These are phyloP conservation scores for Tetrastigma voinierianum DNA, from an alignment of 164 flowering plant genomes.

Conservation along the genomic window DNA sequence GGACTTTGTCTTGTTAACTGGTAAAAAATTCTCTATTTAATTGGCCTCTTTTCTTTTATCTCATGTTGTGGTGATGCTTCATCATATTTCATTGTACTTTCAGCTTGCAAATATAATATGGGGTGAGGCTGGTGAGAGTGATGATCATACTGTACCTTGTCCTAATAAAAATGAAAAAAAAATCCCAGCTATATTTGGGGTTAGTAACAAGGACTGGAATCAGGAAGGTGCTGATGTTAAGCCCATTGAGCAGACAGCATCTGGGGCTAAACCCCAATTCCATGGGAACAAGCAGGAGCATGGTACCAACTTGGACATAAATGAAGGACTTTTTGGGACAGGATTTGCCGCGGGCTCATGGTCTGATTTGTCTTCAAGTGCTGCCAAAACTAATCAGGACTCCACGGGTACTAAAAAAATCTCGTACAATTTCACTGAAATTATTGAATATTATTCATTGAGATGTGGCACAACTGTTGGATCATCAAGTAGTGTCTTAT, in stretches of 20 bases:
- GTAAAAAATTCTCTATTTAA: too few relatives aligned
- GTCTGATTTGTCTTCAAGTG: slow-evolving; percentile 32
- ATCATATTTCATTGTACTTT: slow-evolving; percentile 12
- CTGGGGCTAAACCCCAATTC: slow-evolving; percentile 19
- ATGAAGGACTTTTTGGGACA: slow-evolving; percentile 27
- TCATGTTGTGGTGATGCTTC: not conserved
- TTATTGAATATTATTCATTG: slow-evolving; percentile 19
- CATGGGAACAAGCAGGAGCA: slow-evolving; percentile 28
- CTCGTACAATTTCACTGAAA: slow-evolving; percentile 24
- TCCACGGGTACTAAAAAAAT: slow-evolving; percentile 32
- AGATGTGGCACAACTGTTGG: slow-evolving; percentile 12
- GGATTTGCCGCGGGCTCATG: slow-evolving; percentile 35
- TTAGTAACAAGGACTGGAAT: slow-evolving; percentile 39
- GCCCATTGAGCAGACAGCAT: slow-evolving; percentile 32
- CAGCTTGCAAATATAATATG: slow-evolving; percentile 75
- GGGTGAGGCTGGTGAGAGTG: slow-evolving; percentile 60
- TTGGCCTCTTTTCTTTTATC: not conserved
- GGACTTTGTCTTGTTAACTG: too few relatives aligned
- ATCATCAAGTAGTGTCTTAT: not conserved
- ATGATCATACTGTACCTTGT: slow-evolving; percentile 73
- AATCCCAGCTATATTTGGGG: slow-evolving; percentile 23
- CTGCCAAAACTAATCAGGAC: slow-evolving; percentile 27
- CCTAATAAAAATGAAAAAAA: slow-evolving; percentile 42
- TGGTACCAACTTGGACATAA: slow-evolving; percentile 21
- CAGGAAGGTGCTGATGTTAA: slow-evolving; percentile 29